phyloP scores from a whole-genome alignment of 2,329 filamentous ascomycete genomes.

The Pseudogymnoascus sp. region DNA sequence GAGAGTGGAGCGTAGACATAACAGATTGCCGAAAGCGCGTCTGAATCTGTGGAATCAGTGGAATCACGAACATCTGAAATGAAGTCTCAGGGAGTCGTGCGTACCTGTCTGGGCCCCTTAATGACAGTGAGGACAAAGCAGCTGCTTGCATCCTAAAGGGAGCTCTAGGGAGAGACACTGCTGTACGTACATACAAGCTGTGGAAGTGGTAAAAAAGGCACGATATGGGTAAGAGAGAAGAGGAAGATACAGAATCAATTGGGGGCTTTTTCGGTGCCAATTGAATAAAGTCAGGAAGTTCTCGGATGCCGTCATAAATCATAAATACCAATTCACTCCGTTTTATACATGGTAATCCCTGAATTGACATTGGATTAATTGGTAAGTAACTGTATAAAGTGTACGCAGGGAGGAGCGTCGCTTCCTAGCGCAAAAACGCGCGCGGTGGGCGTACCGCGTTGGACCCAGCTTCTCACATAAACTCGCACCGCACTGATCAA shows the following conservation, averaged over 20 bases:
- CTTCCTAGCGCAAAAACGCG: constrained; percentile 10
- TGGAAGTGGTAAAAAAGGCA: neutral
- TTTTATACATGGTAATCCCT: neutral
- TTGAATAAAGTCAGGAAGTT: neutral
- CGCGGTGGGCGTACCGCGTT: constrained; percentile 10
- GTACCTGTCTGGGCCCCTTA: constrained; percentile 1
- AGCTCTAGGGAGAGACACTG: neutral
- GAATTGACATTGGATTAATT: neutral
- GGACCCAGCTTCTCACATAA: constrained; percentile 9
- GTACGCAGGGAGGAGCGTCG: constrained; percentile 7
- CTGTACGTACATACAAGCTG: neutral
- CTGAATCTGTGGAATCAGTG: neutral
- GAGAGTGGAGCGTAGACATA: neutral
- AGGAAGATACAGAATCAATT: neutral
- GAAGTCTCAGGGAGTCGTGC: neutral
- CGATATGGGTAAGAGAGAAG: neutral
- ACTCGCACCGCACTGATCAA: neutral
- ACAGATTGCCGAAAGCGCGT: neutral
- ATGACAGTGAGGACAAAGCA: neutral
- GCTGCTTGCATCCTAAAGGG: neutral
- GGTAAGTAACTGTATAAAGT: constrained; percentile 3
- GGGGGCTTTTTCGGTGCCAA: neutral
- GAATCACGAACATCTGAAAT: constrained; percentile 6
- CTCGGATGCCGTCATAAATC: constrained; percentile 1
- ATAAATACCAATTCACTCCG: neutral